Base-by-base conservation (phyloP, 345 rosid genomes). In the Corymbia maculata region DNA sequence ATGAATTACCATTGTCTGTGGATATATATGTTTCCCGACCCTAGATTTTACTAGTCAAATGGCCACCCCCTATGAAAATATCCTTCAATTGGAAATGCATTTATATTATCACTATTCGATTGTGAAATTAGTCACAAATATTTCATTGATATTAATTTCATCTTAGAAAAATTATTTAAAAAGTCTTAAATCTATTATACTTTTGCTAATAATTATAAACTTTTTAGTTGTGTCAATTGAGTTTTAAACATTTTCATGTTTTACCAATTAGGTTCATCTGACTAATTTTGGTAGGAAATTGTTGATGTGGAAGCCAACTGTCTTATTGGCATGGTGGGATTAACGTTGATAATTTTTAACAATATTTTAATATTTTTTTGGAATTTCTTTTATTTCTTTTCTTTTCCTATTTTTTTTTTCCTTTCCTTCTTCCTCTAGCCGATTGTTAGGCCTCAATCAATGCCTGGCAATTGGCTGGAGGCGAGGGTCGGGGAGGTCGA, bases 181-280 rank as follows among this genome's bases (percentile, higher is more conserved):
- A 0, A 0, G 8, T 21, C 22, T 3, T 0, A 55, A 55, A 55
- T 55, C 4, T 21, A 22, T 55, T 55, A 0, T 55, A 22, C 0
- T 8, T 8, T 55, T 55, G 28, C 7, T 28, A 1, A 55, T 22
- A 8, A 19, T 55, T 28, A 21, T 55, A 55, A 21, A 22, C 5
- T 0, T 55, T 55, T 55, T 55, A 22, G 22, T 55, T 55, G 9
- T 55, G 13, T 21, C 0, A 8, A 22, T 9, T 10, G 3, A 55
- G 28, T 55, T 12, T 12, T 55, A 22, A 55, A 55, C 12, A 1
- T 55, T 55, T 55, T 22, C 2, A 55, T 2, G 1, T 21, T 55
- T 55, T 4, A 55, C 0, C 6, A 0, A 55, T 55, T 55, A 26
- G 21, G 0, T 55, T 12, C 5, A 55, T 55, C 12, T 0, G 2